Percentiles rank a stretch among this genome's conserved stretches.
Conservation (phyloP, 2,329 filamentous ascomycete species). For the Ambrosiella beaveri region DNA sequence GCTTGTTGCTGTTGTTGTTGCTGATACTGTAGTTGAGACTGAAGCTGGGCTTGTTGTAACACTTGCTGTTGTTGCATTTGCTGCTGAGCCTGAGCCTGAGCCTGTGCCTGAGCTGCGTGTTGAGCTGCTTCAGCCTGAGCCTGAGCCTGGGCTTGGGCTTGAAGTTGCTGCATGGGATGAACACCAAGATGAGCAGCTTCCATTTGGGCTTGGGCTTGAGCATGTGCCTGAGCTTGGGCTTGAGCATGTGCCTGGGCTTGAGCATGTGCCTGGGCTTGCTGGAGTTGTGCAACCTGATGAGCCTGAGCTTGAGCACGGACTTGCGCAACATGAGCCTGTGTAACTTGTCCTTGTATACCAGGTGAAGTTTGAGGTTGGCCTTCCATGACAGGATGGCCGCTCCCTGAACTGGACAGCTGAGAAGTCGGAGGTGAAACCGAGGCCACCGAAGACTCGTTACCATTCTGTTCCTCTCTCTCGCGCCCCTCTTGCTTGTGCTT, state of each 20-base stretch:
- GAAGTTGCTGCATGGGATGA: too few relatives aligned
- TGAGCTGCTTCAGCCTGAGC: conserved; percentile 1
- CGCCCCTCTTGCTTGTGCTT: conserved; percentile 7
- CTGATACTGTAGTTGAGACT: background rate
- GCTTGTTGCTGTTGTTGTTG: background rate
- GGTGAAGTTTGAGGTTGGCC: background rate
- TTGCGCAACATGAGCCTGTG: background rate
- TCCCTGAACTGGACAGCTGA: background rate
- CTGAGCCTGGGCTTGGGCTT: background rate
- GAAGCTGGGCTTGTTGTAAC: background rate
- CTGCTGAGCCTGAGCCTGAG: conserved; percentile 5
- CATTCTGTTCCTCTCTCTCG: background rate
- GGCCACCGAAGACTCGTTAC: background rate
- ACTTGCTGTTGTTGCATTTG: background rate
- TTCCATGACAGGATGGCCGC: background rate
- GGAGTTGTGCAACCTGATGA: conserved; percentile 1
- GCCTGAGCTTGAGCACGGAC: conserved; percentile 5
- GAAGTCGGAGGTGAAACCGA: background rate
- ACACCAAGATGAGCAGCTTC: background rate
- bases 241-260: conserved; percentile 7
- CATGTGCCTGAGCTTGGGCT: conserved; percentile 6
- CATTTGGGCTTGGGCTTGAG: conserved; percentile 6
- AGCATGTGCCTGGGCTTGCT: conserved; percentile 9
- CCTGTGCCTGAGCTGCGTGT: background rate
- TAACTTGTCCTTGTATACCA: background rate